Evolutionary conservation across 495 filamentous ascomycete species (phyloP), one percentile per base, ranked within the genome.

Genomic region (Penicillium salamii): DNA sequence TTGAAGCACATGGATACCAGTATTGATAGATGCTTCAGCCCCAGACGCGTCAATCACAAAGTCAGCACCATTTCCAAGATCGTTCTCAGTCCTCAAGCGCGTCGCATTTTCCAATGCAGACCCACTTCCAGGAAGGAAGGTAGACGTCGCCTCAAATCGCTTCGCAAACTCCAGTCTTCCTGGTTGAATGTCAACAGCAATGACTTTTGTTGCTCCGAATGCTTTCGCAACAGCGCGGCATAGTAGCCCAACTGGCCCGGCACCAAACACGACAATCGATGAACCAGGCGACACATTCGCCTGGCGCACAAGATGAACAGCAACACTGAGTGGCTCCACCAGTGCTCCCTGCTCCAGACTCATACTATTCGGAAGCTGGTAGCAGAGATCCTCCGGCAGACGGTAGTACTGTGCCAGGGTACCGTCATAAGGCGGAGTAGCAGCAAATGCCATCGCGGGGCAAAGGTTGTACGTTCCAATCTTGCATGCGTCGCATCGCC

Each of bases 271-370:
- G 2, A 72, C 55, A 7, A 71, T 59, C 2, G 53, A 66, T 40
- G 65, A 53, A 5, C 64, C 58, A 9, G 53, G 60, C 20, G 48
- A 29, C 19, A 75, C 48, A 9, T 56, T 42, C 1, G 52, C 70
- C 14, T 62, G 46, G 35, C 63, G 68, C 13, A 51, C 52, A 26
- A 68, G 37, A 62, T 90, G 86, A 37, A 92, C 86, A 5, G 83
- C 89, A 6, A 95, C 89, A 47, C 80, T 77, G 7, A 91, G 74
- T 3, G 89, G 89, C 75, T 95, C 89, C 52, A 93, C 78, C 42
- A 93, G 70, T 6, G 87, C 89, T 32, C 86, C 89, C 64, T 93
- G 88, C 63, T 91, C 86, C 24, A 88, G 69, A 1, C 73, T 77
- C 40, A 93, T 82, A 53, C 69, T 55, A 5, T 79, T 78, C 1